These are phyloP conservation scores for Schoenoplectus triqueter DNA, from an alignment of 202 grass and related monocot genomes.

Conservation along the genomic window DNA sequence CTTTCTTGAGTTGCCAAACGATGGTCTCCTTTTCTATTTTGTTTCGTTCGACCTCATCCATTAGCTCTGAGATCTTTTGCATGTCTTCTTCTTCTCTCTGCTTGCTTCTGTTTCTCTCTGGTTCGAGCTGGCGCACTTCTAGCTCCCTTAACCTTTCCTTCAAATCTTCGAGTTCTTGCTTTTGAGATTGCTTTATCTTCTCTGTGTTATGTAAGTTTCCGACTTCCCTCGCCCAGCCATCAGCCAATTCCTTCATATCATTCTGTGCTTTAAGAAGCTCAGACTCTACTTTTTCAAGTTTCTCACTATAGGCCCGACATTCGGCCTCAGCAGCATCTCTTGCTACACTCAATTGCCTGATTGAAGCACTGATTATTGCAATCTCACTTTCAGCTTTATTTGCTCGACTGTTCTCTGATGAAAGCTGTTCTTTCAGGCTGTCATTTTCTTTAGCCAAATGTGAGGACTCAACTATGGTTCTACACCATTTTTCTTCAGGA, in stretches of 20 bases:
- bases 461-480: constrained; percentile 64
- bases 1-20: constrained; percentile 49
- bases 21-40: constrained; percentile 19
- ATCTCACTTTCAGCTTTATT: constrained; percentile 65
- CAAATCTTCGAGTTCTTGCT: constrained; percentile 46
- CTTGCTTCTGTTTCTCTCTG: constrained; percentile 58
- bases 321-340: constrained; percentile 60
- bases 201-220: constrained; percentile 39
- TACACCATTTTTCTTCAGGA: constrained; percentile 50
- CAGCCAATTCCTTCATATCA: constrained; percentile 67
- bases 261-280: constrained; percentile 74
- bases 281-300: constrained; percentile 60
- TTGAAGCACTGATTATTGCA: constrained; percentile 54
- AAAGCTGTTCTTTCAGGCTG: constrained; percentile 61
- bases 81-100: constrained; percentile 54
- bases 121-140: constrained; percentile 36
- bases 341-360: constrained; percentile 50
- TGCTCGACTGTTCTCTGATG: constrained; percentile 51
- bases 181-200: constrained; percentile 43
- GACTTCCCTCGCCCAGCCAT: constrained; percentile 63
- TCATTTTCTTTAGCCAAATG: constrained; percentile 68
- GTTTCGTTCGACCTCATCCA: constrained; percentile 50
- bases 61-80: constrained; percentile 42
- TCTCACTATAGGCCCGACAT: constrained; percentile 60
- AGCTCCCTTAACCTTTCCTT: constrained; percentile 57